Evolutionary conservation across 805 yeast genomes (phyloP), one percentile per base, ranked within the genome.

Genomic region (Barnettozyma wickerhamii): DNA sequence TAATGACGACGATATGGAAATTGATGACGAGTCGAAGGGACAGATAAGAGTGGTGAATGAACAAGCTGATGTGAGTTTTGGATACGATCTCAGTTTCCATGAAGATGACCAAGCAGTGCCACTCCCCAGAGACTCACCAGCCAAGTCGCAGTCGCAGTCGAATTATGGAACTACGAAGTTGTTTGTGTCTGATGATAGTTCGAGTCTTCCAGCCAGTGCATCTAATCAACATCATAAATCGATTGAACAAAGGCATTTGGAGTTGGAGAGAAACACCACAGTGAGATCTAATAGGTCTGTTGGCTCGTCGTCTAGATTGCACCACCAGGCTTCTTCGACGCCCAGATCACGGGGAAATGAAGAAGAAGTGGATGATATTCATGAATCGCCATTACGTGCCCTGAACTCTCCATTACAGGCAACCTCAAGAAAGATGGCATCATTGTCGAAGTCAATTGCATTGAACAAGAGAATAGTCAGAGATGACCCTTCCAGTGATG

Each of bases 1-100:
- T 33, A 48, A 46, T 12, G 46, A 41, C 15, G 47, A 42, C 13
- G 51, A 64, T 42, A 53, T 58, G 53, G 69, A 59, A 26, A 55
- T 60, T 30, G 60, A 59, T 19, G 61, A 53, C 21, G 59, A 50
- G 17, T 51, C 52, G 7, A 42, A 38, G 27, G 51, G 55, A 20
- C 37, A 38, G 6, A 51, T 55, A 5, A 41, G 41, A 19, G 30
- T 40, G 10, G 41, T 49, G 10, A 47, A 52, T 38, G 34, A 45
- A 17, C 43, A 47, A 19, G 41, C 46, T 17, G 44, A 45, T 21
- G 45, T 32, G 13, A 33, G 36, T 27, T 12, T 23, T 23, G 36
- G 30, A 7, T 19, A 19, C 12, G 43, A 45, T 29, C 23, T 39
- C 27, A 19, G n/a, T 19, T 31, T 19, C 12, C 29, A 26, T 19